Evolutionary conservation across 345 rosid species (phyloP), one percentile per base, ranked within the genome.

Genomic region (Gossypium sturtianum): DNA sequence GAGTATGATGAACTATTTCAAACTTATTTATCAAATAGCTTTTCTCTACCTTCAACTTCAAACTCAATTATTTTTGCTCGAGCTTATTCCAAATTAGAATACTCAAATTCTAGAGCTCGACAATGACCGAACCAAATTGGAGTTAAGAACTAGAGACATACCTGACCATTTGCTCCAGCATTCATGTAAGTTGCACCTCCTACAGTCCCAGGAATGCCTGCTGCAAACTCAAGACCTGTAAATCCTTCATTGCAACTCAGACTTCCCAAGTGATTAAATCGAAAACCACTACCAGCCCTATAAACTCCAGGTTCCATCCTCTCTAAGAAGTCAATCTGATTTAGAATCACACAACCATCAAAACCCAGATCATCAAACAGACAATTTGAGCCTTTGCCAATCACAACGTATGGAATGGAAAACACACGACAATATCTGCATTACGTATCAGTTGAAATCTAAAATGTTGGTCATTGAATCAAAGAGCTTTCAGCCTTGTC

Each of bases 371-470:
- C 82, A 58, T 81, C 83, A 56, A 84, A 79, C 19, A 84, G 78
- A 76, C 82, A 84, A 41, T 84, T 81, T 29, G 83, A 84, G 68
- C 83, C 86, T 59, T 74, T 79, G 16, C 84, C 84, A 13, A 81
- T 67, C 10, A 84, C 49, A 34, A 81, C 27, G 53, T 51, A 79
- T 5, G 64, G 54, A 54, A 84, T 57, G 51, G 78, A 75, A 49
- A 57, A 49, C 71, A 56, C 71, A 7, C 69, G 75, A 51, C 84
- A 84, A 53, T 71, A 84, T 65, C 86, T 81, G 79, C 80, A 72
- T 47, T 34, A 17, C 58, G 3, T 59, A 34, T 13, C 62, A 68
- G 27, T 73, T 20, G 25, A 76, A 7, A 20, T 23, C 38, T 11
- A 58, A 23, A n/a, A 58, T 22, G 27, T 12, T 22, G 62, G 11